Percentiles rank a stretch among this genome's conserved stretches.
Evolutionary conservation across 768 basidiomycete species (phyloP).

Genomic region (Sistotremastrum suecicum): DNA sequence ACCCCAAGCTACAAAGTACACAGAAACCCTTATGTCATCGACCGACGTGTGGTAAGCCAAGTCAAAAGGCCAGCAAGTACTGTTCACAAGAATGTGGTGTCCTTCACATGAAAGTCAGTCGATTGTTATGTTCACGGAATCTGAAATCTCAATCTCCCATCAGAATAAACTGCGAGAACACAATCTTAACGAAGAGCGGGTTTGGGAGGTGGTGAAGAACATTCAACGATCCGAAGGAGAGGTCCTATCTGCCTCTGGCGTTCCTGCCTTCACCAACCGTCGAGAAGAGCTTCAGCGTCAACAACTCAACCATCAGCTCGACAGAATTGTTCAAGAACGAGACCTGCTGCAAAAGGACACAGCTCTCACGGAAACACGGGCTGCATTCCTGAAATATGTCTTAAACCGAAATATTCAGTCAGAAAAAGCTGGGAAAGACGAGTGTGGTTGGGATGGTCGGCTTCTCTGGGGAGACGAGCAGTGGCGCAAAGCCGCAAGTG

Average conservation of each 20-base stretch:
- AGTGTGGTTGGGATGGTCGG: slow-evolving; percentile 84
- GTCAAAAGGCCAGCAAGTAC: slow-evolving; percentile 41
- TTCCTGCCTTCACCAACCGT: too few relatives aligned
- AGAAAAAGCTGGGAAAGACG: slow-evolving; percentile 30
- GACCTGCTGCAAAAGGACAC: slow-evolving; percentile 55
- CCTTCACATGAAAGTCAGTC: slow-evolving; percentile 1
- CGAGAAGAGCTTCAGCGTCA: slow-evolving; percentile 34
- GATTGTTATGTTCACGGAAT: too few relatives aligned
- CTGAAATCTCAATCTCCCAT: too few relatives aligned
- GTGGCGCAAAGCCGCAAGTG: slow-evolving; percentile 52
- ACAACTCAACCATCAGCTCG: slow-evolving; percentile 37
- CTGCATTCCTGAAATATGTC: slow-evolving; percentile 52
- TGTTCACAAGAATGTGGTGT: slow-evolving; percentile 84
- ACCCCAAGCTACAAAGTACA: slow-evolving; percentile 51
- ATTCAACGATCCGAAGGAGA: slow-evolving; percentile 61
- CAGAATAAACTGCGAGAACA: too few relatives aligned
- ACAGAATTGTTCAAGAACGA: slow-evolving; percentile 41
- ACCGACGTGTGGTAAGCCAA: slow-evolving; percentile 44
- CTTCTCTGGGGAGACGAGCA: slow-evolving; percentile 75
- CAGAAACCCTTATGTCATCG: slow-evolving; percentile 71
- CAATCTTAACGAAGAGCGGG: slow-evolving; percentile 29
- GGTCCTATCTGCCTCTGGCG: slow-evolving; percentile 27
- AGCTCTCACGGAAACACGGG: slow-evolving; percentile 58
- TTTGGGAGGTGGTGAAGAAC: slow-evolving; percentile 65
- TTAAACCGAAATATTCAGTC: slow-evolving; percentile 25